Percentiles rank a stretch among this genome's conserved stretches.
These are phyloP conservation scores for Corynespora cassiicola DNA, from an alignment of 2,329 filamentous ascomycete species.

Conservation along the genomic window DNA sequence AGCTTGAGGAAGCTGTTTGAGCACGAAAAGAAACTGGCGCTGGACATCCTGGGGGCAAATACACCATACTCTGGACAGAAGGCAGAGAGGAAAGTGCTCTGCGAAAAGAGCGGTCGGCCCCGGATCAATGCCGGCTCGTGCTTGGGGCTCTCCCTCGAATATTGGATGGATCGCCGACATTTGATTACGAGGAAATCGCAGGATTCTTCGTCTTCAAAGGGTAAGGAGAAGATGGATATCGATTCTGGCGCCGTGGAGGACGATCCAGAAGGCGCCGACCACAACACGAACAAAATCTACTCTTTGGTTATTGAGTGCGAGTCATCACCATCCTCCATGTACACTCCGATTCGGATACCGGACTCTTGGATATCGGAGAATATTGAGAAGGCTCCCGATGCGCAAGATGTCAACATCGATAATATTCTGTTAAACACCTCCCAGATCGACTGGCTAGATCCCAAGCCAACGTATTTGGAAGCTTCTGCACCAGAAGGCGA, in stretches of 20 bases:
- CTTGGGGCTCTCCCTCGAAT: slow-evolving; percentile 75
- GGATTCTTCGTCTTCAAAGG: slow-evolving; percentile 44
- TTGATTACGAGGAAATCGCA: slow-evolving; percentile 38
- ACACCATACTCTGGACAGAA: slow-evolving; percentile 54
- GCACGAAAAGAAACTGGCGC: slow-evolving; percentile 66
- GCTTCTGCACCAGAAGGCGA: slow-evolving; percentile 43
- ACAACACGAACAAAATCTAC: slow-evolving; percentile 62
- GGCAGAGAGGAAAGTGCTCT: slow-evolving; percentile 67
- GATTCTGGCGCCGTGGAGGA: slow-evolving; percentile 25
- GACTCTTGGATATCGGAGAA: slow-evolving; percentile 74
- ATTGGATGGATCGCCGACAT: slow-evolving; percentile 73
- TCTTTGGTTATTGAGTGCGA: slow-evolving; percentile 72
- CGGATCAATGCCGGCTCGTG: slow-evolving; percentile 71
- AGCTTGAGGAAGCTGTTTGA: slow-evolving; percentile 73
- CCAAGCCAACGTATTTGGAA: slow-evolving; percentile 64
- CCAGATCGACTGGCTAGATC: slow-evolving; percentile 74
- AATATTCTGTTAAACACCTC: slow-evolving; percentile 52
- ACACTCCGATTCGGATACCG: slow-evolving; percentile 71
- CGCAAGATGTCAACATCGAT: slow-evolving; percentile 44
- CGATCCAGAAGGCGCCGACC: slow-evolving; percentile 37
- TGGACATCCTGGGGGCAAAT: slow-evolving; percentile 33
- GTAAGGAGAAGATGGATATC: slow-evolving; percentile 45
- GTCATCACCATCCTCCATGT: slow-evolving; percentile 52
- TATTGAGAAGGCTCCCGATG: slow-evolving; percentile 63
- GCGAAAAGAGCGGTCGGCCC: slow-evolving; percentile 73